Conservation (phyloP, 139 green algal species). For the Auxenochlorella protothecoides region DNA sequence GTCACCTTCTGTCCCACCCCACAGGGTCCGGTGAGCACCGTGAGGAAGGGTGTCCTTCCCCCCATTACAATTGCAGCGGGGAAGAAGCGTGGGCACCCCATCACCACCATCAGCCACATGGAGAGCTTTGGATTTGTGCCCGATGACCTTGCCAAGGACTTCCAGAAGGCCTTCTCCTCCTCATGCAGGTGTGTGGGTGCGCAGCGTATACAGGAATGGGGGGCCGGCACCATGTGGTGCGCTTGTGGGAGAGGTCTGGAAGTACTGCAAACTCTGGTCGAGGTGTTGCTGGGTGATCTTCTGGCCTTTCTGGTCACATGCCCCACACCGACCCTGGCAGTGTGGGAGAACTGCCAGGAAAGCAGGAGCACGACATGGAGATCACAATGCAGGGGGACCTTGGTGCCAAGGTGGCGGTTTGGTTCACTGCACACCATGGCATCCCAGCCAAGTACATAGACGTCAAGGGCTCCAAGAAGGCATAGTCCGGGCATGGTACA, state of each 20-base stretch:
- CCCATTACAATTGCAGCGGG: too few relatives aligned
- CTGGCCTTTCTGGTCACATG: too few relatives aligned
- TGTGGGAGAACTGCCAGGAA: slow-evolving; percentile 22
- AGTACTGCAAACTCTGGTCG: too few relatives aligned
- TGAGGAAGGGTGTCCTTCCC: too few relatives aligned
- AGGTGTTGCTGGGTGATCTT: too few relatives aligned
- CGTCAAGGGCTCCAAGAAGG: slow-evolving; percentile 6
- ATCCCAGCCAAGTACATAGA: slow-evolving; percentile 7
- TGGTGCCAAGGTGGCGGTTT: slow-evolving; percentile 1
- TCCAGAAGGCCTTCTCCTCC: slow-evolving; percentile 21
- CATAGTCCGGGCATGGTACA: not conserved
- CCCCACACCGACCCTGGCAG: not conserved
- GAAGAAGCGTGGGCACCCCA: not conserved
- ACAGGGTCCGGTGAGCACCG: too few relatives aligned
- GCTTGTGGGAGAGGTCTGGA: too few relatives aligned
- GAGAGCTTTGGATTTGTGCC: slow-evolving; percentile 23
- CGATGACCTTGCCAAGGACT: slow-evolving; percentile 3
- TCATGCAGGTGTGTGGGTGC: slow-evolving; percentile 5
- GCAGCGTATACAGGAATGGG: too few relatives aligned
- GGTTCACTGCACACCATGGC: slow-evolving; percentile 6
- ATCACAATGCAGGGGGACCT: slow-evolving; percentile 6
- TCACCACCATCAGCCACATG: slow-evolving; percentile 8
- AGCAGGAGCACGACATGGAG: slow-evolving; percentile 18
- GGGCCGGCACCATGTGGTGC: too few relatives aligned
- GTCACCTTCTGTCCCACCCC: too few relatives aligned